Evolutionary conservation across 2,329 filamentous ascomycete species (phyloP).

Genomic region (Claviceps digitariae): DNA sequence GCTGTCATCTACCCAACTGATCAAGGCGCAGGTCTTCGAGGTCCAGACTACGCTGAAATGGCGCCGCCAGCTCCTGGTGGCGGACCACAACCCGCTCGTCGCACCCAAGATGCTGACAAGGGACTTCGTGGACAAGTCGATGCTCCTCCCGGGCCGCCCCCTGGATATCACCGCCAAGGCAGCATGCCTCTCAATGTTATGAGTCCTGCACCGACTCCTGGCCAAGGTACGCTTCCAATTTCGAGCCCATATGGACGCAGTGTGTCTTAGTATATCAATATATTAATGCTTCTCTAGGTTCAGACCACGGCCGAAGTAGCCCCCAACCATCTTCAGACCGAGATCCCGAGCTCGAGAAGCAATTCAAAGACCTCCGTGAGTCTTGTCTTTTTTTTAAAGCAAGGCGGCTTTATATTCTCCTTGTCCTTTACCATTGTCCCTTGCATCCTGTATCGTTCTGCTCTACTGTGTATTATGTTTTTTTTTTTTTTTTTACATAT

Average conservation of each 20-base stretch:
- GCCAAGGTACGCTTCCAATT: conserved; percentile 15
- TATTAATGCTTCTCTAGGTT: conserved; percentile 25
- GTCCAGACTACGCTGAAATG: conserved; percentile 29
- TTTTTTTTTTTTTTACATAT: not conserved
- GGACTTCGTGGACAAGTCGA: conserved; percentile 28
- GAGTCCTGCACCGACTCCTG: conserved; percentile 27
- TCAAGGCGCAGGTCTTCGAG: conserved; percentile 1
- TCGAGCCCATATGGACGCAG: conserved; percentile 27
- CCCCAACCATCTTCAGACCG: conserved; percentile 39
- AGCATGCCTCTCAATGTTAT: conserved; percentile 29
- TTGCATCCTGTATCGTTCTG: not conserved
- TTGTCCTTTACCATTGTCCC: conserved; percentile 2
- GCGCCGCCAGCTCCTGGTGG: conserved; percentile 27
- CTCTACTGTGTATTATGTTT: not conserved
- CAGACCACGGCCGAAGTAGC: conserved; percentile 40
- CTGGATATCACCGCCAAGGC: conserved; percentile 40
- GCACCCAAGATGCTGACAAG: conserved; percentile 37
- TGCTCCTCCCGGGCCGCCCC: conserved; percentile 31
- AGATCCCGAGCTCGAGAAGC: conserved; percentile 36
- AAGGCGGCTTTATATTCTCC: too few species aligned
- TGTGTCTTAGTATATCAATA: conserved; percentile 26
- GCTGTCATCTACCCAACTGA: not conserved
- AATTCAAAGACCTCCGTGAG: conserved; percentile 44
- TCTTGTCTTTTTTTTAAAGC: too few species aligned
- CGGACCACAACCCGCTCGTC: conserved; percentile 29